Conservation (phyloP, 257 asterid species). For the Solanum paucissectum region DNA sequence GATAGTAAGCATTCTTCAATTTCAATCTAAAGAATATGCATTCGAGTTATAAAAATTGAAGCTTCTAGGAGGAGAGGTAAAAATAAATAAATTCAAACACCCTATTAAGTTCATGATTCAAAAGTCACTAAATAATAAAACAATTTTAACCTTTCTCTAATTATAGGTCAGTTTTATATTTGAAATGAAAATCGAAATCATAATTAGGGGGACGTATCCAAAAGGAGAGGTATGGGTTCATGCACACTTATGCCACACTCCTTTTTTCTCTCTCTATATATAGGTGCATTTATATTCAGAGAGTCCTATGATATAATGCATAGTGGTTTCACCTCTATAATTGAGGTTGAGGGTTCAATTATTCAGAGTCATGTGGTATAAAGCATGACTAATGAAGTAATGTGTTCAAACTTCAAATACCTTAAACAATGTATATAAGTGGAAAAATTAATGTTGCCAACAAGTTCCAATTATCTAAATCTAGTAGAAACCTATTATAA, state of each 20-base stretch:
- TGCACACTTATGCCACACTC: background rate
- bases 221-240: background rate
- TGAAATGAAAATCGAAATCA: background rate
- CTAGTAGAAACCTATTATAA: background rate
- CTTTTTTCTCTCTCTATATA: too few relatives aligned
- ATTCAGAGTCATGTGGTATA: too few relatives aligned
- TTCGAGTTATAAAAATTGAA: too few relatives aligned
- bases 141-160: background rate
- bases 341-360: background rate
- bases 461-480: background rate
- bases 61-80: too few relatives aligned
- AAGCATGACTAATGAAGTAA: background rate
- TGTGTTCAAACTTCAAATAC: background rate
- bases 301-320: background rate
- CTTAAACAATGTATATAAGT: background rate
- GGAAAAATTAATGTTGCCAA: background rate
- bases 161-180: background rate
- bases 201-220: background rate
- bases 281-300: background rate
- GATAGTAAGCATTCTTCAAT: too few relatives aligned
- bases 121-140: too few relatives aligned
- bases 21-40: too few relatives aligned
- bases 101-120: background rate
- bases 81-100: background rate
- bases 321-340: background rate